These are phyloP conservation scores for Tarenaya hassleriana DNA, from an alignment of 345 rosid species.

Conservation along the genomic window DNA sequence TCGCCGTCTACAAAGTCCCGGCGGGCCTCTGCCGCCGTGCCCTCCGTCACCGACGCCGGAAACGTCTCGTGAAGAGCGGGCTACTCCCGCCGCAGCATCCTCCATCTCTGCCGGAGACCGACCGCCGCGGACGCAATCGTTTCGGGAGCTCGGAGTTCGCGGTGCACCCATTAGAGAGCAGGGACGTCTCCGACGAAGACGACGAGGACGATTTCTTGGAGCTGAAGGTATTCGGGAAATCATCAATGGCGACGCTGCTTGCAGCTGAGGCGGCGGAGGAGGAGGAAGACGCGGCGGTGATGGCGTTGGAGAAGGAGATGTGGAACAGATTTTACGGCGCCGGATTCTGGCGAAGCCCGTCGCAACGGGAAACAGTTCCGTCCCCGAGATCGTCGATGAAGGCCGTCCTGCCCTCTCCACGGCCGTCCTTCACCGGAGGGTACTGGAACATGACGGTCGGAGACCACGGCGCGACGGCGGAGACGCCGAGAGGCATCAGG, in stretches of 20 bases:
- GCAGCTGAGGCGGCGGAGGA: constrained; percentile 35
- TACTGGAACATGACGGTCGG: no score
- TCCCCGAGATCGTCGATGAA: constrained; percentile 21
- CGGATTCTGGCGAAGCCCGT: constrained; percentile 73
- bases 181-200: constrained; percentile 22
- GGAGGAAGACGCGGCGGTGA: constrained; percentile 33
- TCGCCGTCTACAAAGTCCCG: constrained; percentile 57
- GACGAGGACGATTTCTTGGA: constrained; percentile 18
- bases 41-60: constrained; percentile 29
- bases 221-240: constrained; percentile 16
- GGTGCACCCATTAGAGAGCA: constrained; percentile 28
- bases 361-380: constrained; percentile 35
- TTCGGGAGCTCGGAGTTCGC: constrained; percentile 32
- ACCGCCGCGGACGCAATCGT: constrained; percentile 18
- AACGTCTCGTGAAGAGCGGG: constrained; percentile 28
- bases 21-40: constrained; percentile 49
- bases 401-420: constrained; percentile 19
- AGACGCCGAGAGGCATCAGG: no score
- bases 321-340: constrained; percentile 52
- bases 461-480: no score
- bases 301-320: constrained; percentile 55
- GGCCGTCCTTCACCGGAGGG: no score
- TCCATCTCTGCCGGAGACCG: no score
- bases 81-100: constrained; percentile 33
- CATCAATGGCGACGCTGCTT: constrained; percentile 15